phyloP scores from a whole-genome alignment of 2,329 filamentous ascomycete genomes.

The Colletotrichum graminicola region DNA sequence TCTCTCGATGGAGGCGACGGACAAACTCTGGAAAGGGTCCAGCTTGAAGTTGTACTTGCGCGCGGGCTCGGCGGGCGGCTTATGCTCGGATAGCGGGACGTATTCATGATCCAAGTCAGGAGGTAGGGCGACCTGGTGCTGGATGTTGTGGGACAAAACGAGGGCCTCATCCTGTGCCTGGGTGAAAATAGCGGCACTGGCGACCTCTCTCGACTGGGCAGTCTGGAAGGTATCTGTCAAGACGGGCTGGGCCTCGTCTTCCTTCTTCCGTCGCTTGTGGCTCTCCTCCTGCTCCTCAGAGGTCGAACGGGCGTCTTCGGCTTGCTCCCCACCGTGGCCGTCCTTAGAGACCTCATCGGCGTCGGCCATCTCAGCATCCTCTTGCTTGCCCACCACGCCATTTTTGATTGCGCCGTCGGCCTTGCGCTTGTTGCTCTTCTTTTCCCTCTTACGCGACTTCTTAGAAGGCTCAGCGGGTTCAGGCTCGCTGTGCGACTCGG shows the following conservation, averaged over 20 bases:
- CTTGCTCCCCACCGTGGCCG: conserved; percentile 49
- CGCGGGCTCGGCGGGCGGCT: conserved; percentile 87
- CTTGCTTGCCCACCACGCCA: conserved; percentile 49
- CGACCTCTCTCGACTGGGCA: conserved; percentile 91
- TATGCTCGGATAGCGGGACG: conserved; percentile 93
- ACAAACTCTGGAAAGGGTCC: conserved; percentile 96
- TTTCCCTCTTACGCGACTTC: conserved; percentile 64
- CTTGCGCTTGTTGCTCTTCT: conserved; percentile 85
- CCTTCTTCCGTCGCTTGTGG: conserved; percentile 73
- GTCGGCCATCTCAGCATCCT: conserved; percentile 60
- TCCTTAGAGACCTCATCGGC: conserved; percentile 57
- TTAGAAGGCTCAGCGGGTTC: conserved; percentile 52
- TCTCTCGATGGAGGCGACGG: conserved; percentile 93
- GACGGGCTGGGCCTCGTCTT: conserved; percentile 77
- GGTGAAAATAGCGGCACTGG: conserved; percentile 78
- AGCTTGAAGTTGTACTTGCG: conserved; percentile 89
- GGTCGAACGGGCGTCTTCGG: conserved; percentile 45
- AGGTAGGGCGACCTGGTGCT: conserved; percentile 95
- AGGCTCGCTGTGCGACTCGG: conserved; percentile 57
- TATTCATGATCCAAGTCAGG: conserved; percentile 96
- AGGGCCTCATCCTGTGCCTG: conserved; percentile 76
- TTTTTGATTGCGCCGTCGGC: conserved; percentile 81
- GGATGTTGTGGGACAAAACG: conserved; percentile 94
- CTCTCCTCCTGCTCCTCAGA: conserved; percentile 54
- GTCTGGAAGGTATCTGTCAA: conserved; percentile 96